Base-by-base conservation (phyloP, 2,329 filamentous ascomycete genomes). In the Sporothrix variecibatus region DNA sequence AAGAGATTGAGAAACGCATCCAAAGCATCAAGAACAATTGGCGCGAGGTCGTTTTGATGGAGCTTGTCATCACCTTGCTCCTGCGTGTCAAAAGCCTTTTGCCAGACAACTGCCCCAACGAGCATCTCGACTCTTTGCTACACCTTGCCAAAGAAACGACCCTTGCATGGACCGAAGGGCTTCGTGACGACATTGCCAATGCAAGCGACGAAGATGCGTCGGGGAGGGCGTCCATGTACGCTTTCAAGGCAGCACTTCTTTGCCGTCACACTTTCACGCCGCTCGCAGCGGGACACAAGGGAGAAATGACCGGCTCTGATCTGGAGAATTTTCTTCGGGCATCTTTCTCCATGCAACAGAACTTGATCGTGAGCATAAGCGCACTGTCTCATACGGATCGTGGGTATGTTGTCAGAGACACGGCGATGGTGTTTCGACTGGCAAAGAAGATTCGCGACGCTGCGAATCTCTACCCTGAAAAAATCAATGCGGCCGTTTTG, bases 1-100 rank as follows among this genome's bases (percentile, higher is more conserved):
- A 85, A 0, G 85, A 89, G 49, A 78, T 93, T 0, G 76, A 82
- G 67, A 73, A 71, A 1, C 80, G 82, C 1, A 73, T 92, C 0
- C 78, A 81, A 0, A 78, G 79, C 0, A 86, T 93, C 8, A 78
- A 79, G 0, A 79, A 82, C 0, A 92, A 89, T 62, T 91, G 89
- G 87, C 84, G 89, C 0, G 90, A 93, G 75, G 82, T 81, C 0
- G 80, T 87, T 71, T 84, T 85, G 17, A 91, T 93, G 89, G 86
- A 89, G 4, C 83, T 86, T 0, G 72, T 92, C 1, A 83, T 91
- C 5, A 87, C 84, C 0, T 76, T 92, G 0, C 77, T 82, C 0
- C 78, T 89, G 0, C 84, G 87, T 1, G 77, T 80, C 0, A 84
- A 78, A 71, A 76, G 67, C 28, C 77, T 80, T 3, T 26, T 49